phyloP scores from a whole-genome alignment of 2,329 filamentous ascomycete genomes.

The Alternaria triticina region DNA sequence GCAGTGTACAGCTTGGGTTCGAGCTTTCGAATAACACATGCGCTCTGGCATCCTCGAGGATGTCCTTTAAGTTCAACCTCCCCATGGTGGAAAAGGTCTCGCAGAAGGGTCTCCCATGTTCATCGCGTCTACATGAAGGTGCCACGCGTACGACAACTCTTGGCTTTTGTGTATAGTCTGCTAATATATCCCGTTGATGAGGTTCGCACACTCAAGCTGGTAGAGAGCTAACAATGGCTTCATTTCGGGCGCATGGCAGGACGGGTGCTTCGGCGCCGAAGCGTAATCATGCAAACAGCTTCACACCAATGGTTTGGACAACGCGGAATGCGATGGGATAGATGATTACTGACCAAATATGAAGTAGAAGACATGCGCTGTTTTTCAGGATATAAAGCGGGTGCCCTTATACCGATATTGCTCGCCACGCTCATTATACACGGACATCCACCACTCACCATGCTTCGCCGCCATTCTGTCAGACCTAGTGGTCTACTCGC shows the following conservation, averaged over 20 bases:
- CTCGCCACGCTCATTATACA: background rate
- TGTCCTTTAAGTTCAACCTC: background rate
- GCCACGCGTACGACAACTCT: background rate
- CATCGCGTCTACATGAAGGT: background rate
- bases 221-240: background rate
- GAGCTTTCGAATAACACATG: background rate
- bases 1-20: background rate
- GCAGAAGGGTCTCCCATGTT: background rate
- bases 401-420: background rate
- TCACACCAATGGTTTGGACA: background rate
- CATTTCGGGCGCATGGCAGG: constrained; percentile 8
- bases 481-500: background rate
- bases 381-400: background rate
- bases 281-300: constrained; percentile 4
- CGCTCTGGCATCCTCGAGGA: background rate
- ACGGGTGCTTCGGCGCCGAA: constrained; percentile 5
- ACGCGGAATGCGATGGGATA: background rate
- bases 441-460: background rate
- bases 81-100: background rate
- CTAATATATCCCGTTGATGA: background rate
- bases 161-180: background rate
- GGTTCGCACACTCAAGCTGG: background rate
- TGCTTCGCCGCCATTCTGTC: background rate
- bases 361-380: background rate
- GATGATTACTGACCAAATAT: background rate